Conservation (phyloP, 1,284 basidiomycete genomes). For the Tetrapyrgos nigripes region DNA sequence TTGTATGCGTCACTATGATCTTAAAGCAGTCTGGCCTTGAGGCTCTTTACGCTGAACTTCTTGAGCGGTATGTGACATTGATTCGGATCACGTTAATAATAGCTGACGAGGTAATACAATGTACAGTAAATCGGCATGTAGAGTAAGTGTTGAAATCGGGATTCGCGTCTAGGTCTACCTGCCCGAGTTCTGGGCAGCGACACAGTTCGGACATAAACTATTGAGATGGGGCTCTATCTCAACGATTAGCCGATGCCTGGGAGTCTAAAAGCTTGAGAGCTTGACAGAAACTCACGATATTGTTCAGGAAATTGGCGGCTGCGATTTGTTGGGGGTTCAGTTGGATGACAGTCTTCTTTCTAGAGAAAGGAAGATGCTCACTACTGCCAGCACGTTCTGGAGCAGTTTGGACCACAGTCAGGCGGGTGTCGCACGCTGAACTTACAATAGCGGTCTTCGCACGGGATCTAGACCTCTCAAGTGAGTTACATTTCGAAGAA, state of each 20-base stretch:
- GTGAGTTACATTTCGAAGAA: background rate
- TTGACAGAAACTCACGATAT: slow-evolving; percentile 13
- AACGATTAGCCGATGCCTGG: background rate
- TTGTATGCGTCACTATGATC: background rate
- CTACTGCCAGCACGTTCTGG: slow-evolving; percentile 20
- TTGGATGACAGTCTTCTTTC: background rate
- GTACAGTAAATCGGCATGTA: background rate
- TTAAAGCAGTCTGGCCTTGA: slow-evolving; percentile 1
- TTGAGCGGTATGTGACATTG: background rate
- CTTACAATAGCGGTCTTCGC: slow-evolving; percentile 19
- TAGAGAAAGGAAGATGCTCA: slow-evolving; percentile 4
- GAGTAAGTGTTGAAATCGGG: background rate
- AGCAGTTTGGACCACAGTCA: slow-evolving; percentile 18
- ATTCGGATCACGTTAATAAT: background rate
- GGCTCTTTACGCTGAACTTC: background rate
- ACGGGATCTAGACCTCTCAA: slow-evolving; percentile 14
- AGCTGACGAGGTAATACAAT: slow-evolving; percentile 3
- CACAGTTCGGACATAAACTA: slow-evolving; percentile 15
- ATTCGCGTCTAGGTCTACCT: slow-evolving; percentile 5
- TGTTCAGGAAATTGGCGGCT: slow-evolving; percentile 20
- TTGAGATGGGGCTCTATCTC: slow-evolving; percentile 15
- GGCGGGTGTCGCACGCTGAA: slow-evolving; percentile 17
- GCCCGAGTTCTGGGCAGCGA: slow-evolving; percentile 4
- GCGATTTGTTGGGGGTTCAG: background rate
- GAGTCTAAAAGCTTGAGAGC: background rate